Evolutionary conservation across 345 rosid species (phyloP).

Genomic region (Citrus hindsii): DNA sequence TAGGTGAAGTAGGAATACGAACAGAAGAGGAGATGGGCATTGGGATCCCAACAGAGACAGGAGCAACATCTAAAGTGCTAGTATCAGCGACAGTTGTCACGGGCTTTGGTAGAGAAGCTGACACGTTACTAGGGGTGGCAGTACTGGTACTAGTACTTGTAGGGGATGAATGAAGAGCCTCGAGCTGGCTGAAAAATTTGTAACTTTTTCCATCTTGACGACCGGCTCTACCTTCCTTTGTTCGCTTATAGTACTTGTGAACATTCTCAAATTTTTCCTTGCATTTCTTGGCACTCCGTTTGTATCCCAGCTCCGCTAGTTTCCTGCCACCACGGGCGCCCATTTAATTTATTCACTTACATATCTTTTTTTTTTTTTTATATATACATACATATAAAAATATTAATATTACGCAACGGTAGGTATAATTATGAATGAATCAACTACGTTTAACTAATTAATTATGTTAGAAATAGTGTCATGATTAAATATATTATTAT

Average conservation of each 20-base stretch:
- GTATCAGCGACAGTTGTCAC: slow-evolving; percentile 13
- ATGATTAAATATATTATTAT: neutral
- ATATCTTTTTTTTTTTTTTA: too few species aligned
- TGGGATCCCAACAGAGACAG: slow-evolving; percentile 58
- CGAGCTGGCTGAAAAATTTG: slow-evolving; percentile 80
- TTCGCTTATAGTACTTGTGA: slow-evolving; percentile 85
- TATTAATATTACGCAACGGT: neutral
- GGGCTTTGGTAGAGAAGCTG: slow-evolving; percentile 18
- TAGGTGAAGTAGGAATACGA: slow-evolving; percentile 22
- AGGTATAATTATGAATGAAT: neutral
- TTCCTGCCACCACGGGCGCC: slow-evolving; percentile 45
- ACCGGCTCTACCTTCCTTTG: slow-evolving; percentile 80
- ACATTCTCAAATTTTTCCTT: slow-evolving; percentile 96
- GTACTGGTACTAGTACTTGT: slow-evolving; percentile 15
- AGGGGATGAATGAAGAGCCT: slow-evolving; percentile 53
- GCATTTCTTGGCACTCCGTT: slow-evolving; percentile 82
- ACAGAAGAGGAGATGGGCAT: slow-evolving; percentile 27
- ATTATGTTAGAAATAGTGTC: too few species aligned
- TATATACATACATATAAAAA: too few species aligned
- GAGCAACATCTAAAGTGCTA: slow-evolving; percentile 44
- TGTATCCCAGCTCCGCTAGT: slow-evolving; percentile 73
- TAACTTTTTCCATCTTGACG: slow-evolving; percentile 85
- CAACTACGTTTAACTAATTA: too few species aligned
- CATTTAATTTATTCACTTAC: too few species aligned
- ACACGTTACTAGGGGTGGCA: slow-evolving; percentile 14